Evolutionary conservation across 2,329 filamentous ascomycete species (phyloP).

Genomic region (Paracamarosporium sp.): DNA sequence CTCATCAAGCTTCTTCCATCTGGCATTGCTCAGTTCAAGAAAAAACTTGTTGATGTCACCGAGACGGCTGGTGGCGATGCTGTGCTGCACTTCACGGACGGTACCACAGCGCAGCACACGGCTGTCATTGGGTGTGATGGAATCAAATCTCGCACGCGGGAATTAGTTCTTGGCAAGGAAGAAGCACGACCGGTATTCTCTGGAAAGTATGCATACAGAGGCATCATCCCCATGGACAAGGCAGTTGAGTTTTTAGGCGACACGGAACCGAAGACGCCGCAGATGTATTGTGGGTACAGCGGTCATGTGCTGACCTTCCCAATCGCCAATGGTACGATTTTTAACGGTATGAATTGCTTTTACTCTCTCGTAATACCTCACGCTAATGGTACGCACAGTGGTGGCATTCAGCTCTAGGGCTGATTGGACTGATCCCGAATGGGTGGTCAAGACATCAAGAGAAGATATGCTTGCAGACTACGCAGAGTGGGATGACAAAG

Average conservation of each 20-base stretch:
- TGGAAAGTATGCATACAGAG: slow-evolving; percentile 67
- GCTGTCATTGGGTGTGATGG: slow-evolving; percentile 69
- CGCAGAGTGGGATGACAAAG: slow-evolving; percentile 25
- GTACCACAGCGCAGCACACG: slow-evolving; percentile 50
- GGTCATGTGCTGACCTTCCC: slow-evolving; percentile 69
- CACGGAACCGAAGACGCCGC: slow-evolving; percentile 55
- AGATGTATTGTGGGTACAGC: slow-evolving; percentile 64
- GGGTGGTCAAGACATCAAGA: slow-evolving; percentile 33
- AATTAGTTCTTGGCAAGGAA: slow-evolving; percentile 57
- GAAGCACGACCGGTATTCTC: slow-evolving; percentile 59
- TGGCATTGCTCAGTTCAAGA: slow-evolving; percentile 50
- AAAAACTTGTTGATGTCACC: slow-evolving; percentile 38
- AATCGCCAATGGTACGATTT: slow-evolving; percentile 60
- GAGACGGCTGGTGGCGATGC: slow-evolving; percentile 32
- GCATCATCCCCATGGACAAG: slow-evolving; percentile 65
- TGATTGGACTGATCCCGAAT: slow-evolving; percentile 28
- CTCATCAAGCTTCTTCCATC: slow-evolving; percentile 56
- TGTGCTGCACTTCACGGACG: slow-evolving; percentile 53
- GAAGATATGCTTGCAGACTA: slow-evolving; percentile 38
- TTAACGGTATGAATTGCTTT: slow-evolving; percentile 55
- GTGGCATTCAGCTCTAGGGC: slow-evolving; percentile 32
- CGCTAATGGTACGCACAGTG: slow-evolving; percentile 20
- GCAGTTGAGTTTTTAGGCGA: slow-evolving; percentile 58
- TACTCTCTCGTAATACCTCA: neutral
- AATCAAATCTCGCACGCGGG: slow-evolving; percentile 64